Evolutionary conservation across 495 filamentous ascomycete species (phyloP), one percentile per base, ranked within the genome.

Genomic region (Lasiosphaeriaceae sp.): DNA sequence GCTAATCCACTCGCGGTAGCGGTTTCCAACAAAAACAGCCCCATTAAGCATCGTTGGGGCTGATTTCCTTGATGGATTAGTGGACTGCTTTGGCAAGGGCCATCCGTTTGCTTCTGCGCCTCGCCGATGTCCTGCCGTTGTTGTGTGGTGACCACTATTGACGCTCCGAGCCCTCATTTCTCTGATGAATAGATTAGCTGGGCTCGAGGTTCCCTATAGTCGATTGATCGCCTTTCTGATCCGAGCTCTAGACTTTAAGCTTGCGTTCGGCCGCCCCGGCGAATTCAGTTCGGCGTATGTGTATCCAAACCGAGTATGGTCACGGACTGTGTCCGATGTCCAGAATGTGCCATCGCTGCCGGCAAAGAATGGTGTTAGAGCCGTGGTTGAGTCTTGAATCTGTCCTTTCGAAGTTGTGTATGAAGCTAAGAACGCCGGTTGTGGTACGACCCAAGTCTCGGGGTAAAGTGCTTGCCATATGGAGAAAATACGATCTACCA

Each of bases 401-500:
- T 74, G 62, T 3, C 79, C 78, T 14, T 65, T 64, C 11, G 68
- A 58, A 2, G 68, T 76, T 0, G 80, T 83, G 62, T 80, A 88
- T 1, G 83, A 84, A 20, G 71, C 67, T 19, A 74, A 65, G 4
- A 63, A 55, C 16, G 81, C 76, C 3, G 67, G 41, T 22, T 77
- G 65, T 8, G 85, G 76, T 11, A 71, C 65, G 3, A 90, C 76
- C 56, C 77, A 84, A 49, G 76, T 73, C 2, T 81, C 62, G 3
- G 85, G 86, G 56, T 90, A 77, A 12, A 89, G 61, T 0, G 77
- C 74, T 69, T 92, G 87, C 87, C 87, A 92, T 48, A 91, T 81
- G 7, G 88, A 80, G 59, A 86, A 84, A 46, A 83, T 67, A 3
- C 89, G 79, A 61, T 92, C 89, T 17, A 90, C 76, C 57, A 83